A percentile compares a stretch with the other conserved stretches of the same genome.
These are phyloP conservation scores for Hyparrhenia diplandra DNA, from an alignment of 176 grass and related monocot genomes.

Conservation along the genomic window DNA sequence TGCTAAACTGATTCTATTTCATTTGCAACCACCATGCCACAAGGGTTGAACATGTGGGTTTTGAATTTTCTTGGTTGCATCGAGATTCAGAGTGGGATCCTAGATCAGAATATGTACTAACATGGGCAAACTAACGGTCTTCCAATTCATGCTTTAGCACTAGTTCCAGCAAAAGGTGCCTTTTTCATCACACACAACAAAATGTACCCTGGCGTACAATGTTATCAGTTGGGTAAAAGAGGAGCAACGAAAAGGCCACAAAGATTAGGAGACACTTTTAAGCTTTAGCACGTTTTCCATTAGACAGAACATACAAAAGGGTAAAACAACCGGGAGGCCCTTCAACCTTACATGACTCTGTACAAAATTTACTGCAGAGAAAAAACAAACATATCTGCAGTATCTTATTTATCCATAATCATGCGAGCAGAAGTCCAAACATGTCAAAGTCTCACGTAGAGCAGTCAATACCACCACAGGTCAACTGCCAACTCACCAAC, in stretches of 20 bases:
- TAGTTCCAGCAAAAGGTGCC: background rate
- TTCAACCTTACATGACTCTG: constrained; percentile 26
- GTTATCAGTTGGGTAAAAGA: background rate
- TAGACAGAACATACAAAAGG: constrained; percentile 6
- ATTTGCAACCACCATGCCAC: background rate
- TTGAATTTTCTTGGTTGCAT: background rate
- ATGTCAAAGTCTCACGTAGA: background rate
- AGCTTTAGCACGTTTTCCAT: constrained; percentile 19
- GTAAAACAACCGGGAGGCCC: background rate
- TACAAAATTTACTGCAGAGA: constrained; percentile 18
- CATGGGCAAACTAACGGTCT: background rate
- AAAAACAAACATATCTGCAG: constrained; percentile 39
- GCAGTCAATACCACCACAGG: background rate
- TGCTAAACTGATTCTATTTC: background rate
- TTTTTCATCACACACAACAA: background rate
- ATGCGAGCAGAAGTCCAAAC: constrained; percentile 1
- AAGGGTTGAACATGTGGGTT: background rate
- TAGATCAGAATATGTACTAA: background rate
- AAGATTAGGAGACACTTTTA: background rate
- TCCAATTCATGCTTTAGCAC: background rate
- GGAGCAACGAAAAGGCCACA: background rate
- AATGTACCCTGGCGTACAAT: background rate
- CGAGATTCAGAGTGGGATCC: background rate
- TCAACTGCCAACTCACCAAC: constrained; percentile 54
- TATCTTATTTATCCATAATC: constrained; percentile 5